These are phyloP conservation scores for Fistulinella prunicolor DNA, from an alignment of 768 basidiomycete species.

Conservation along the genomic window DNA sequence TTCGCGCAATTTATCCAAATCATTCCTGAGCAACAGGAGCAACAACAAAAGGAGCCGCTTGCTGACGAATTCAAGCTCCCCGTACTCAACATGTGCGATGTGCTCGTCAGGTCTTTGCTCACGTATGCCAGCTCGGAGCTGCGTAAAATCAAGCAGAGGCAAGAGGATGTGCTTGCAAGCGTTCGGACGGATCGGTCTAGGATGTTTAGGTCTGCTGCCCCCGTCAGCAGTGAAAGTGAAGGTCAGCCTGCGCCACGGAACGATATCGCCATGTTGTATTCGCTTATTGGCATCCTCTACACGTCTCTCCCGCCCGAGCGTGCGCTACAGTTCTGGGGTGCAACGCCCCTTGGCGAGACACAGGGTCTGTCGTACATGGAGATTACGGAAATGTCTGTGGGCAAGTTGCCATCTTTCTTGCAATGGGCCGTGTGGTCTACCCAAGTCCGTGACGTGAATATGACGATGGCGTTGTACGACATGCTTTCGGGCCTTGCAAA, in stretches of 20 bases:
- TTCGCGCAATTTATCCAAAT: conserved; percentile 41
- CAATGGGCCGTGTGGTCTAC: conserved; percentile 92
- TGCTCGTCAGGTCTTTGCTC: conserved; percentile 66
- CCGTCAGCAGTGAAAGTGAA: conserved; percentile 42
- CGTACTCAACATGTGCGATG: conserved; percentile 65
- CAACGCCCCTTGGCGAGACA: conserved; percentile 44
- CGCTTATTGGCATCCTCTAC: conserved; percentile 81
- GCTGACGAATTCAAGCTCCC: conserved; percentile 47
- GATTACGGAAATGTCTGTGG: conserved; percentile 55
- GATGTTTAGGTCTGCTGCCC: conserved; percentile 40
- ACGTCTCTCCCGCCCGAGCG: conserved; percentile 68
- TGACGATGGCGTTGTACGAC: conserved; percentile 81
- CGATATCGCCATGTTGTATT: conserved; percentile 82
- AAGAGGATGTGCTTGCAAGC: conserved; percentile 79
- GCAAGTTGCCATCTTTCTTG: conserved; percentile 70
- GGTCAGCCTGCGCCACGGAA: conserved; percentile 60
- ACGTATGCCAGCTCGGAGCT: conserved; percentile 77
- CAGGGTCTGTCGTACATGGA: conserved; percentile 53
- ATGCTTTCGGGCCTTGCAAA: conserved; percentile 85
- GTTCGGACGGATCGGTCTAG: conserved; percentile 63
- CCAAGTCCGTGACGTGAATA: conserved; percentile 64
- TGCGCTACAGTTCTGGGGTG: conserved; percentile 86
- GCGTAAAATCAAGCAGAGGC: conserved; percentile 83
- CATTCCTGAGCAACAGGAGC: conserved; percentile 36
- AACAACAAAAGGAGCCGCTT: conserved; percentile 36